Percentiles rank a stretch among this genome's conserved stretches.
Conservation (phyloP, 2,329 filamentous ascomycete genomes). For the Pseudogymnoascus pannorum region DNA sequence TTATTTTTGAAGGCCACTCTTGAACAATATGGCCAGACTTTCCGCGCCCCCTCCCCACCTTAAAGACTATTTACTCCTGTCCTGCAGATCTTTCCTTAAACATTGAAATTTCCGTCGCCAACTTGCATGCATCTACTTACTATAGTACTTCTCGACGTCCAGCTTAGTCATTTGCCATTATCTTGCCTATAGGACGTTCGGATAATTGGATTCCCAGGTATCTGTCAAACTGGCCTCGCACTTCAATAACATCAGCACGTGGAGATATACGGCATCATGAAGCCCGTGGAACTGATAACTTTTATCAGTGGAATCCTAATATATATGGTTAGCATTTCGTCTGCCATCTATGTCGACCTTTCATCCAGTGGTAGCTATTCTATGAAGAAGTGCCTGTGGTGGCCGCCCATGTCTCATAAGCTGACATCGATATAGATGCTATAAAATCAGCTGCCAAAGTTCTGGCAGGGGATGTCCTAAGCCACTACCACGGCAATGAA, state of each 20-base stretch:
- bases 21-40: not conserved
- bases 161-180: not conserved
- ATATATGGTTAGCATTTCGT: not conserved
- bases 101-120: not conserved
- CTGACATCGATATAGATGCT: slow-evolving; percentile 22
- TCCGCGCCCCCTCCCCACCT: not conserved
- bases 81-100: not conserved
- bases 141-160: not conserved
- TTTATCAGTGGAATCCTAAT: not conserved
- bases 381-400: not conserved
- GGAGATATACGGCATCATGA: not conserved
- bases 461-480: slow-evolving; percentile 42
- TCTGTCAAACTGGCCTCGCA: not conserved
- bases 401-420: not conserved
- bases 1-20: not conserved
- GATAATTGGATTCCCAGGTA: not conserved
- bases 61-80: not conserved
- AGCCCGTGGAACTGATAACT: not conserved
- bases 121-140: not conserved
- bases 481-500: slow-evolving; percentile 44
- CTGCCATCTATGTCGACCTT: not conserved
- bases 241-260: not conserved
- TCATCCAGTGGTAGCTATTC: not conserved
- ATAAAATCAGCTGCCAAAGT: slow-evolving; percentile 27
- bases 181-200: not conserved